These are phyloP conservation scores for Lunasporangiospora selenospora DNA, from an alignment of 192 early-diverging fungal species.

Conservation along the genomic window DNA sequence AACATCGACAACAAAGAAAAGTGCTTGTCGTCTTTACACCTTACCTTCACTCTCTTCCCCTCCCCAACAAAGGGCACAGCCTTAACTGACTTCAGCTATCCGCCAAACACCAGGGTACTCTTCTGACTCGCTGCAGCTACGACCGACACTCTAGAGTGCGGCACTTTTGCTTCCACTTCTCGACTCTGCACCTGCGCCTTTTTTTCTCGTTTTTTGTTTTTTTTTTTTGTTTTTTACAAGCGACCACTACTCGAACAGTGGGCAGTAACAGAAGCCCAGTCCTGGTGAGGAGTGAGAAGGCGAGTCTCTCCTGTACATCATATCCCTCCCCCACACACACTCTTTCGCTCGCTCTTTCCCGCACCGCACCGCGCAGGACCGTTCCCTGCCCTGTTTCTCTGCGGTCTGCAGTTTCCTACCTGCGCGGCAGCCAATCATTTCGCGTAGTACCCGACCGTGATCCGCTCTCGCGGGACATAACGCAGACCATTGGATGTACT, in stretches of 20 bases:
- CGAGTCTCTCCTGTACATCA: background rate
- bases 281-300: background rate
- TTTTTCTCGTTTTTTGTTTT: conserved; percentile 4
- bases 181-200: background rate
- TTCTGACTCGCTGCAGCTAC: background rate
- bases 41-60: no score
- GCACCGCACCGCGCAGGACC: no score
- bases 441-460: conserved; percentile 35
- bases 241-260: background rate
- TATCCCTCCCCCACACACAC: background rate
- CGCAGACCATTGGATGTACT: conserved; percentile 4
- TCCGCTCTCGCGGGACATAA: conserved; percentile 10
- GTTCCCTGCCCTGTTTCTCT: no score
- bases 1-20: no score
- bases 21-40: no score
- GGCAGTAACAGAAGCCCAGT: background rate
- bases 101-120: no score
- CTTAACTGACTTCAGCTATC: no score
- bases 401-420: background rate
- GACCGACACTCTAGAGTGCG: background rate
- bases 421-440: conserved; percentile 25
- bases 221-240: background rate
- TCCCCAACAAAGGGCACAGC: no score
- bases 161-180: no score
- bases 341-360: background rate